Evolutionary conservation across 805 yeast genomes (phyloP).

Genomic region (Spathaspora gorwiae): DNA sequence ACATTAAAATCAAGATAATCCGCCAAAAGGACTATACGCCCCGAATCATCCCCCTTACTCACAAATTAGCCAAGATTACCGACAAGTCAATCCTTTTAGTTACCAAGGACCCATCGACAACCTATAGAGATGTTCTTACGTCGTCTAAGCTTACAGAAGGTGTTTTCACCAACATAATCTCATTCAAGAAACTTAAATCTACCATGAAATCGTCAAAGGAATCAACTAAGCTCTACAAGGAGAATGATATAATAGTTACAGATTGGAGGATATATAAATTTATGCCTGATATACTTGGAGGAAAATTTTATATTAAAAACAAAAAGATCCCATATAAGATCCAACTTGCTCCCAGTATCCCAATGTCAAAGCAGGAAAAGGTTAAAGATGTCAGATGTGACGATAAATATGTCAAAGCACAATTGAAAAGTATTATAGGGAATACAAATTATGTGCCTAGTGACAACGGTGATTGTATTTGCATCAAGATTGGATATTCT

Average conservation of each 20-base stretch:
- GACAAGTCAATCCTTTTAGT: constrained; percentile 54
- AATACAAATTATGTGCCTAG: constrained; percentile 59
- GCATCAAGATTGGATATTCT: constrained; percentile 56
- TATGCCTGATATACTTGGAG: constrained; percentile 55
- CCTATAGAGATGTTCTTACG: constrained; percentile 47
- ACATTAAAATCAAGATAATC: constrained; percentile 24
- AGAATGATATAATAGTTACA: constrained; percentile 62
- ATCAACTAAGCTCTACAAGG: constrained; percentile 47
- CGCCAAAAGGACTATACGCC: constrained; percentile 37
- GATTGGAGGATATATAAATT: constrained; percentile 65
- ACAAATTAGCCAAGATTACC: constrained; percentile 46
- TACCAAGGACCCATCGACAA: constrained; percentile 68
- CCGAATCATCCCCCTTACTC: constrained; percentile 46
- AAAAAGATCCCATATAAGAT: constrained; percentile 66
- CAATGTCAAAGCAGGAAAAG: constrained; percentile 20
- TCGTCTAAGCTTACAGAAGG: constrained; percentile 55
- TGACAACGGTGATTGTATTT: constrained; percentile 55
- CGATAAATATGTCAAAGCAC: constrained; percentile 57
- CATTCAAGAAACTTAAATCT: constrained; percentile 53
- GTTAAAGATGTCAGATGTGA: constrained; percentile 60
- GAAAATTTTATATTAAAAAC: constrained; percentile 57
- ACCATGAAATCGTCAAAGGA: constrained; percentile 41
- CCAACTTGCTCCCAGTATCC: constrained; percentile 50
- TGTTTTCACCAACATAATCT: constrained; percentile 53
- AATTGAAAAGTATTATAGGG: constrained; percentile 58